These are phyloP conservation scores for Morella rubra DNA, from an alignment of 306 rosid species.

Conservation along the genomic window DNA sequence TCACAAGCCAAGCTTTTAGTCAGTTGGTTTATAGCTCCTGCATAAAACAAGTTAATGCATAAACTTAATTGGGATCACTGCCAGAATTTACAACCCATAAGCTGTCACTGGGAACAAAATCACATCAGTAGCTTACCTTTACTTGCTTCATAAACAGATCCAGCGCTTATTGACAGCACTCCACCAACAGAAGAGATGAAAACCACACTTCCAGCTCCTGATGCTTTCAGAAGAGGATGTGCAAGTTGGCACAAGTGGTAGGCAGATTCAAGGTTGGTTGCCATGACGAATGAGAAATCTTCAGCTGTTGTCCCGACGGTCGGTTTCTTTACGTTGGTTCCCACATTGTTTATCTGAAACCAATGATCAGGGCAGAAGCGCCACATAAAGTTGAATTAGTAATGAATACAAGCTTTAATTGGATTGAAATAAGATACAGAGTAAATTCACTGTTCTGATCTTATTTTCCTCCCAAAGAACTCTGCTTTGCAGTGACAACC, in stretches of 20 bases:
- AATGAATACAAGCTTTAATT: no score
- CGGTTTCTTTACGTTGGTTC: neutral
- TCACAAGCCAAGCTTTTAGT: slow-evolving; percentile 55
- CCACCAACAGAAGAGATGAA: slow-evolving; percentile 38
- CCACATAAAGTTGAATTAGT: no score
- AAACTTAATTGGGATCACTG: neutral
- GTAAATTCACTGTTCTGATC: no score
- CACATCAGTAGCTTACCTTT: slow-evolving; percentile 27
- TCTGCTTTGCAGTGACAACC: no score
- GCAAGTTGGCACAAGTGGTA: slow-evolving; percentile 40
- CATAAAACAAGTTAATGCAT: neutral
- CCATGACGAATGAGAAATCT: slow-evolving; percentile 22
- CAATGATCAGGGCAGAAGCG: no score
- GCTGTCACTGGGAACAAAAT: neutral
- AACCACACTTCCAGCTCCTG: slow-evolving; percentile 27
- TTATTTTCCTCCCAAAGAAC: no score
- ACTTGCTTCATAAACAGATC: slow-evolving; percentile 37
- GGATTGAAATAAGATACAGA: no score
- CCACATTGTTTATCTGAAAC: slow-evolving; percentile 11
- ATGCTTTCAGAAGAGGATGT: slow-evolving; percentile 6
- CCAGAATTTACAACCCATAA: neutral
- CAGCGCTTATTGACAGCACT: slow-evolving; percentile 27
- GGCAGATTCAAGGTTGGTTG: slow-evolving; percentile 36
- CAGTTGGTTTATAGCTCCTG: slow-evolving; percentile 54
- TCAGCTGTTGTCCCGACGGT: slow-evolving; percentile 13